Percentiles rank a stretch among this genome's conserved stretches.
phyloP scores from a whole-genome alignment of 2,329 filamentous ascomycete species.

The Fusarium continuum region DNA sequence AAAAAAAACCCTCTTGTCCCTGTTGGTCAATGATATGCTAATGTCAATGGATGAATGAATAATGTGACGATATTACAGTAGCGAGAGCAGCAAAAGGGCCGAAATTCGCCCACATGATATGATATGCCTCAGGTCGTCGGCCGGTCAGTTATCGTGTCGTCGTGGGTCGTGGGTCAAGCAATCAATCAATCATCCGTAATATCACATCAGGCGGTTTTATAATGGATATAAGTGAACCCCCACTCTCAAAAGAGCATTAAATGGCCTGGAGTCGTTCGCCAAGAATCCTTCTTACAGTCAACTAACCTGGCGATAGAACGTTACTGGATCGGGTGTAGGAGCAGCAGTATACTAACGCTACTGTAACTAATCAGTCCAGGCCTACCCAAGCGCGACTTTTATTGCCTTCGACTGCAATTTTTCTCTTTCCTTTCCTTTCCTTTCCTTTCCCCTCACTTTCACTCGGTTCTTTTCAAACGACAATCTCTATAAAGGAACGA shows the following conservation, averaged over 20 bases:
- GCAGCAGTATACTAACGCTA: constrained; percentile 5
- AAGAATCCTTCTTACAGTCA: constrained; percentile 12
- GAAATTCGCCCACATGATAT: constrained; percentile 13
- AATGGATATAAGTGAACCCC: constrained; percentile 17
- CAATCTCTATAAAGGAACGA: background rate
- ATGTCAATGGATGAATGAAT: constrained; percentile 2
- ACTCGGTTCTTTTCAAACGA: background rate
- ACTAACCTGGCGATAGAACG: constrained; percentile 26
- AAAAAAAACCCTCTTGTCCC: background rate
- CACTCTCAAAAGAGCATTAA: constrained; percentile 24
- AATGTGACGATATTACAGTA: constrained; percentile 12
- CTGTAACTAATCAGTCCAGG: constrained; percentile 8
- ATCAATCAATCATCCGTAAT: too few species aligned
- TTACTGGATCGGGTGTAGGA: constrained; percentile 26
- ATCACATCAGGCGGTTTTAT: constrained; percentile 22
- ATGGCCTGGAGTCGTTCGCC: constrained; percentile 3
- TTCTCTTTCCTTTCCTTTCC: background rate
- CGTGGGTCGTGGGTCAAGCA: too few species aligned
- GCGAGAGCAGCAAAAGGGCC: constrained; percentile 16
- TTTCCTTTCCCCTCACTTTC: background rate
- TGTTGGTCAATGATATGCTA: background rate
- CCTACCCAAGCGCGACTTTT: constrained; percentile 14
- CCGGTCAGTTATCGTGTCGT: constrained; percentile 12
- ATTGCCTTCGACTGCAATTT: constrained; percentile 4
- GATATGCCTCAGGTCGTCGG: constrained; percentile 4